Conservation (phyloP, 371 early-diverging fungal genomes). For the Mucor indicus region DNA sequence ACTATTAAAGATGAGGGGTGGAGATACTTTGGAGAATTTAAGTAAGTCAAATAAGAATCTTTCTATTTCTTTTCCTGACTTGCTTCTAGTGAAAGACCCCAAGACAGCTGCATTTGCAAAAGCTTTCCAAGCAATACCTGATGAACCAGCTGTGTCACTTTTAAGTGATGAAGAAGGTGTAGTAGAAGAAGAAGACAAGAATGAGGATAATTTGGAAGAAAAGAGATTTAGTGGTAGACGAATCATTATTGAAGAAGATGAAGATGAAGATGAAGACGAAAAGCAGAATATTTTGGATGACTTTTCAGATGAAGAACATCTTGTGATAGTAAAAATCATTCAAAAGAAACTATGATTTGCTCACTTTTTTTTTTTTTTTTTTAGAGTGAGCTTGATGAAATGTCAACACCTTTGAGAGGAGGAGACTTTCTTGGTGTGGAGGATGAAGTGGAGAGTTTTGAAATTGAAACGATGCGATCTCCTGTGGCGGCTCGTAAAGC, state of each 20-base stretch:
- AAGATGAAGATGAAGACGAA: conserved; percentile 12
- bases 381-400: no score
- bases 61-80: no score
- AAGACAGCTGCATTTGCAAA: conserved; percentile 50
- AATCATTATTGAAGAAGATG: conserved; percentile 13
- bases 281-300: no score
- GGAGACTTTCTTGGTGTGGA: no score
- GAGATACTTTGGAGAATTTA: conserved; percentile 27
- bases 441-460: no score
- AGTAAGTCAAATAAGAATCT: conserved; percentile 11
- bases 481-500: no score
- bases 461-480: no score
- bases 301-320: no score
- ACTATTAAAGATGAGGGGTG: conserved; percentile 20
- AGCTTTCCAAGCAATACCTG: conserved; percentile 27
- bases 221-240: not conserved
- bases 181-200: conserved; percentile 18
- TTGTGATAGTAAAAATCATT: no score
- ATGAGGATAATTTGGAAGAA: conserved; percentile 6
- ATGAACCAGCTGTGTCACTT: conserved; percentile 12
- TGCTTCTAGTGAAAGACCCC: conserved; percentile 33
- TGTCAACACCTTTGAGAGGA: no score
- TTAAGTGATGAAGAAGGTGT: conserved; percentile 33
- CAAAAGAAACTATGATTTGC: no score
- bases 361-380: no score